Evolutionary conservation across 2,329 filamentous ascomycete genomes (phyloP), one percentile per base, ranked within the genome.

Genomic region (Trichoderma sp.): DNA sequence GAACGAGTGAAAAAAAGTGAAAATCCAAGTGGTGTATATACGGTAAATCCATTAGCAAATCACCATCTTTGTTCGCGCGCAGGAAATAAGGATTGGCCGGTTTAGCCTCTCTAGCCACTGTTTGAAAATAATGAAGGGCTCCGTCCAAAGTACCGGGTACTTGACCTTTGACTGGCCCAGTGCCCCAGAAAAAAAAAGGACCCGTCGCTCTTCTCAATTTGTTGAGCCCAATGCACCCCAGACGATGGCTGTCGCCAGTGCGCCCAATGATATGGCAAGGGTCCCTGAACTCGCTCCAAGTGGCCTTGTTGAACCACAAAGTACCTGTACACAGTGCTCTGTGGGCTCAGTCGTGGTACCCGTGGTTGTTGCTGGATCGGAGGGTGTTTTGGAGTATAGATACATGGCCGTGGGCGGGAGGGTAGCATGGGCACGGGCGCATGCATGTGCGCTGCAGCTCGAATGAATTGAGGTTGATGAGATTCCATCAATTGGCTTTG

Each of bases 141-240:
- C 20, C 32, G 20, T 28, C 57, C 57, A 34, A 59, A n/a, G 28
- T 20, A 32, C 57, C 53, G 4, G 57, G 17, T 20, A 32, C 57
- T 28, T 20, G 57, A 50, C 57, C 55, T 28, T 68, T 68, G 9
- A 30, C 47, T 39, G 47, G 63, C 43, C 15, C 30, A 30, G 64
- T 32, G 50, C 64, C 64, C 64, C 57, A 50, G 53, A 61, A 50
- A 59, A 50, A 50, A 68, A 68, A n/a, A 50, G 39, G 15, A 3
- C 47, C 66, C 36, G 34, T 69, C 39, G 66, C 66, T 34, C 57
- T 58, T 61, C 57, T 34, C 66, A 69, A 69, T 69, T 69, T 69
- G 39, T 39, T 63, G 66, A 58, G 53, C 47, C 69, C 58, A 64
- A 63, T 74, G 73, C 68, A 74, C 73, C 73, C 73, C 73, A 72